Evolutionary conservation across 805 yeast species (phyloP).

Genomic region (Grigorovia humatica): DNA sequence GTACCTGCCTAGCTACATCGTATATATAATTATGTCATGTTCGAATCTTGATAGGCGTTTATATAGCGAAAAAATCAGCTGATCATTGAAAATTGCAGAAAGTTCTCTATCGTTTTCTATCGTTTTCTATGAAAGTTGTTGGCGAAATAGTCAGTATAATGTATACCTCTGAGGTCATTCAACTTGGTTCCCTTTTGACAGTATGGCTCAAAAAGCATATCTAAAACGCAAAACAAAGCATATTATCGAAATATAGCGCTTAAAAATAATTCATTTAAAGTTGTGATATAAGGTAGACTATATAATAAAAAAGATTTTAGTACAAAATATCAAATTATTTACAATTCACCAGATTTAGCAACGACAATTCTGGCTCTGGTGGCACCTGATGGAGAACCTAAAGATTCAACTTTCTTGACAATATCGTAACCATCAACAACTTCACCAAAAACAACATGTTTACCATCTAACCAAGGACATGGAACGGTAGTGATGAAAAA

Average conservation of each 20-base stretch:
- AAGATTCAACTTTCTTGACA: constrained; percentile 73
- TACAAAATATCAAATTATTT: constrained; percentile 6
- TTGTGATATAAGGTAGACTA: too few species aligned
- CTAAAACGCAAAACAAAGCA: too few species aligned
- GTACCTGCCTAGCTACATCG: not conserved
- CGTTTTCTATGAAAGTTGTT: not conserved
- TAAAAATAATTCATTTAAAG: too few species aligned
- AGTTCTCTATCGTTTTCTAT: not conserved
- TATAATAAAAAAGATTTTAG: not conserved
- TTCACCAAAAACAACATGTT: constrained; percentile 94
- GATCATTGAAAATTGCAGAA: not conserved
- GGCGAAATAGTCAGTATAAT: too few species aligned
- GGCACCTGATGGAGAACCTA: constrained; percentile 66
- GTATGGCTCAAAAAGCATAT: too few species aligned
- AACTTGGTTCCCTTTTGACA: too few species aligned
- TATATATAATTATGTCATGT: not conserved
- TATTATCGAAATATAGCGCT: too few species aligned
- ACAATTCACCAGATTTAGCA: constrained; percentile 42
- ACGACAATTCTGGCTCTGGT: constrained; percentile 58
- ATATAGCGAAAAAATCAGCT: not conserved
- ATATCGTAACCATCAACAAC: constrained; percentile 75
- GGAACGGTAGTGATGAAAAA: constrained; percentile 89
- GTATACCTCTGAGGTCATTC: too few species aligned
- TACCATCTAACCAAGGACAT: constrained; percentile 84
- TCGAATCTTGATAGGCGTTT: not conserved